Base-by-base conservation (phyloP, 305 asterid species). In the Fraxinus ornus region DNA sequence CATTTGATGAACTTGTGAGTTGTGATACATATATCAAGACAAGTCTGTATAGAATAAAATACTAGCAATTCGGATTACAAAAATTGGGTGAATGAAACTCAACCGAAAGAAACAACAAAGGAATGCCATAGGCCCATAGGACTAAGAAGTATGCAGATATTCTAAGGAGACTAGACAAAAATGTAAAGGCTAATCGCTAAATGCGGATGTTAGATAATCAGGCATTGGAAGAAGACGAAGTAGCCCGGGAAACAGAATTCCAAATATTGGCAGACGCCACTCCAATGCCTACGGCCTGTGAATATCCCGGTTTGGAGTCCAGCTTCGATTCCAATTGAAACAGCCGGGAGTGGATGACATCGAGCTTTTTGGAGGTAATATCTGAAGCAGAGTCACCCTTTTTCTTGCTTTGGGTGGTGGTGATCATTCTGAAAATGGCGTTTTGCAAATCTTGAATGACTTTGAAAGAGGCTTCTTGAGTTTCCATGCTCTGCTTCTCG, bases 401-500 rank as follows among this genome's bases (percentile, higher is more conserved):
- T 15, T 84, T 83, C 26, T 78, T 83, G 82, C 33, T 83, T 57
- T 85, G 79, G 9, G 83, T 84, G 72, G 87, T 84, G 26, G 89
- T 36, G 81, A 90, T 55, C 76, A 86, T 78, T 77, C 91, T 83
- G 82, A 95, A 92, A 5, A 95, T 90, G 4, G 91, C 97, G 32
- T 89, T 91, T 88, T 95, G 97, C 86, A 95, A 89, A 87, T 95
- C 97, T 75, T 91, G 91, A 57, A 95, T 95, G 21, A 91, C 98
- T 84, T 92, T 94, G 75, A 91, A 88, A 2, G 99, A 94, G 68
- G 99, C 97, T 80, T 90, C 93, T 83, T 88, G 93, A 36, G 92
- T 82, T 66, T 85, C 87, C 91, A 93, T 84, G 71, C 98, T 97
- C 85, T 90, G 92, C 8, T 91, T 89, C 90, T 92, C 97, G 86